Evolutionary conservation across 2,329 filamentous ascomycete species (phyloP).

Genomic region (Verruconis gallopava): DNA sequence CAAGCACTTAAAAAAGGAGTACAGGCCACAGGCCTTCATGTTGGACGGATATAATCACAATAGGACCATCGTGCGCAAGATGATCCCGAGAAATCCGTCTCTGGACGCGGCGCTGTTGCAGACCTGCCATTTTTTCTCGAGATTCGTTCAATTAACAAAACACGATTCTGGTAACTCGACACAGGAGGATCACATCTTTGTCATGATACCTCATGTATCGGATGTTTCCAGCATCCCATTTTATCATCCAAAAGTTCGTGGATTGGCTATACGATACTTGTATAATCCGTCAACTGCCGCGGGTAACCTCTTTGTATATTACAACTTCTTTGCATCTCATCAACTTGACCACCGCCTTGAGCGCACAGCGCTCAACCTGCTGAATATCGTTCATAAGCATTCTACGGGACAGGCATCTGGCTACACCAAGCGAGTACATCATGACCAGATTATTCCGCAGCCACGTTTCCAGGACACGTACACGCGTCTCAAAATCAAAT

Average conservation of each 20-base stretch:
- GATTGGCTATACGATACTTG: conserved; percentile 63
- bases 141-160: conserved; percentile 12
- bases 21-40: conserved; percentile 20
- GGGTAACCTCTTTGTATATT: conserved; percentile 38
- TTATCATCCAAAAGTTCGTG: conserved; percentile 70
- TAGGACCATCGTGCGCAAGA: conserved; percentile 57
- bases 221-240: conserved; percentile 57
- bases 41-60: conserved; percentile 31
- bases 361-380: conserved; percentile 55
- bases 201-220: conserved; percentile 65
- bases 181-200: conserved; percentile 42
- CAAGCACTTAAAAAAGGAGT: conserved; percentile 35
- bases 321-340: conserved; percentile 30
- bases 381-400: conserved; percentile 60
- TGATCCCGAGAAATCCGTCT: conserved; percentile 71
- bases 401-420: conserved; percentile 51
- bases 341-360: conserved; percentile 36
- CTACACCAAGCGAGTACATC: conserved; percentile 70
- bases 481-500: conserved; percentile 61
- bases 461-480: conserved; percentile 73
- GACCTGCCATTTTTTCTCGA: conserved; percentile 60
- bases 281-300: conserved; percentile 27
- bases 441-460: conserved; percentile 70
- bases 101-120: conserved; percentile 67
- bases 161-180: conserved; percentile 16